These are phyloP conservation scores for Penicillium samsonianum DNA, from an alignment of 495 filamentous ascomycete genomes.

Conservation along the genomic window DNA sequence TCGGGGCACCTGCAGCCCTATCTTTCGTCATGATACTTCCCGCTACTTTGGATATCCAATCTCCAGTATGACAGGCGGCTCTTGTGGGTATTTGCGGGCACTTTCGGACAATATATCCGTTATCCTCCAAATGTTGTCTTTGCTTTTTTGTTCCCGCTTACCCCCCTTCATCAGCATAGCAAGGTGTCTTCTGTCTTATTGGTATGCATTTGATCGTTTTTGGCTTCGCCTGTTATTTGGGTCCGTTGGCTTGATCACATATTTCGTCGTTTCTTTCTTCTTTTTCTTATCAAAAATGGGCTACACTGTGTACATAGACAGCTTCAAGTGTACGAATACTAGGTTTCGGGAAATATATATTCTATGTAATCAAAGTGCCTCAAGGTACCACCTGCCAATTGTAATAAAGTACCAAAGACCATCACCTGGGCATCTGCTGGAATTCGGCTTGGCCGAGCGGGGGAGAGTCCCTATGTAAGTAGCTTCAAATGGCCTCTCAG, in stretches of 20 bases:
- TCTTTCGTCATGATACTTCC: conserved; percentile 19
- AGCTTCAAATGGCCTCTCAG: neutral
- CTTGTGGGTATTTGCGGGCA: conserved; percentile 18
- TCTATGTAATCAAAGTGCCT: neutral
- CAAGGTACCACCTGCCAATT: neutral
- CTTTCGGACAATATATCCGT: conserved; percentile 1
- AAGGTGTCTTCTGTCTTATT: conserved; percentile 9
- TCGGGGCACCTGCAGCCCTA: conserved; percentile 23
- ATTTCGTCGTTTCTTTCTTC: neutral
- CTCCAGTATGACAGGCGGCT: conserved; percentile 31
- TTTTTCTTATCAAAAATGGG: neutral
- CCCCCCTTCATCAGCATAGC: conserved; percentile 9
- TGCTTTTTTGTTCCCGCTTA: conserved; percentile 5
- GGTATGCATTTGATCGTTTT: conserved; percentile 3
- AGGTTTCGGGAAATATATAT: neutral
- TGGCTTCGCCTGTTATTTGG: neutral
- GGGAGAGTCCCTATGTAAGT: neutral
- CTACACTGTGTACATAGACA: conserved; percentile 1
- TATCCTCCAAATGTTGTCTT: conserved; percentile 3
- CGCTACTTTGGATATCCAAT: conserved; percentile 11
- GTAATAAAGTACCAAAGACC: neutral
- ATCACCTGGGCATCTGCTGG: neutral
- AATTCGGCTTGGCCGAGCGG: conserved; percentile 6
- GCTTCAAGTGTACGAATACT: conserved; percentile 2
- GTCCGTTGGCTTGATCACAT: neutral